Evolutionary conservation across 2,329 filamentous ascomycete species (phyloP), one percentile per base, ranked within the genome.

Genomic region (Ascocoryne sarcoides): DNA sequence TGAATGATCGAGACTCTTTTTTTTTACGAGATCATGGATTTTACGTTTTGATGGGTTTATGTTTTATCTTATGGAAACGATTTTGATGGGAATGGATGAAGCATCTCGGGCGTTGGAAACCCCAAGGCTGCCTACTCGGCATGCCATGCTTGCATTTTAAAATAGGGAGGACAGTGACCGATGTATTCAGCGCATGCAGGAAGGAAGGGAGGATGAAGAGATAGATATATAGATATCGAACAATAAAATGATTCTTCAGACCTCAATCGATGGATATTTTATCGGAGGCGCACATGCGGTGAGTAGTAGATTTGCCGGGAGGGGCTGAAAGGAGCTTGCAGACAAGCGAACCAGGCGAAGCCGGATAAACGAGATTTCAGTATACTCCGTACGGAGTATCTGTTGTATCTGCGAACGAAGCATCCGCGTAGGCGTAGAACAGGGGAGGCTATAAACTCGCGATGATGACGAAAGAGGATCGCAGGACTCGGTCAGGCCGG

Each of bases 21-120:
- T n/a, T n/a, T n/a, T 49, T 33, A 56, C 38, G 54, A 54, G 47
- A 54, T 55, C 48, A 55, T 51, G 51, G 51, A 51, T 50, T 45
- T 55, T 52, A 50, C 38, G 47, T 42, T 50, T 46, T 52, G 45
- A 48, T 32, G 40, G 42, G 41, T 20, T 43, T 46, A 51, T 44
- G 42, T 50, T 52, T 49, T 53, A 51, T 37, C 35, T 40, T 46
- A 47, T 39, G 40, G n/a, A 38, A 32, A 39, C 37, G 19, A 36
- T 39, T 40, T 37, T 45, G 37, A 36, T 21, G 29, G 41, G 29
- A 34, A 20, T 39, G 36, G 43, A 12, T 32, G 17, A 21, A 45
- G 46, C 40, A 49, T 46, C 42, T 43, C 43, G 46, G 46, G 43
- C 40, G 45, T 49, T 47, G 42, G 43, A 48, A 45, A 43, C 39